phyloP scores from a whole-genome alignment of 2,329 filamentous ascomycete genomes.

The Neofusicoccum cordaticola region DNA sequence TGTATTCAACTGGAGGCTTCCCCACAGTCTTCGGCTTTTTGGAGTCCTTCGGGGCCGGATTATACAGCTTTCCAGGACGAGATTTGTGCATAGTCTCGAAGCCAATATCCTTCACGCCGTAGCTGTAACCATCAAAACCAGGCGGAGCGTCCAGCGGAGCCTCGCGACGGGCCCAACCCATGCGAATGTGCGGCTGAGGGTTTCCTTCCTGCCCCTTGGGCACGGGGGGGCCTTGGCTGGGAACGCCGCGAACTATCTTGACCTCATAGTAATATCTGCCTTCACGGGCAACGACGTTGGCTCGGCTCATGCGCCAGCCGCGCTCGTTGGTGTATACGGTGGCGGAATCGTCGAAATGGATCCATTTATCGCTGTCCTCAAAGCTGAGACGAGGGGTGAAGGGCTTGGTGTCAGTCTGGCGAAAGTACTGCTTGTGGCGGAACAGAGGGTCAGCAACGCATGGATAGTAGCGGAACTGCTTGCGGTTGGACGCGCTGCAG shows the following conservation, averaged over 20 bases:
- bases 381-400: conserved; percentile 84
- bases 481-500: conserved; percentile 58
- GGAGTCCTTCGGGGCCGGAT: conserved; percentile 35
- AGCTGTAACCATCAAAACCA: conserved; percentile 88
- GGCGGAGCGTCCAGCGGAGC: conserved; percentile 80
- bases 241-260: conserved; percentile 76
- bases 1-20: conserved; percentile 35
- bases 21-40: conserved; percentile 37
- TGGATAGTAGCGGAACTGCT: conserved; percentile 80
- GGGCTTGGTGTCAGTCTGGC: conserved; percentile 81
- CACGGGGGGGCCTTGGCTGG: conserved; percentile 43
- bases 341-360: conserved; percentile 74
- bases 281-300: conserved; percentile 85
- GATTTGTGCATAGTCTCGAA: conserved; percentile 94
- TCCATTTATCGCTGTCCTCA: conserved; percentile 82
- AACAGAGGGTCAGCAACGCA: conserved; percentile 88
- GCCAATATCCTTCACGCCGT: conserved; percentile 82
- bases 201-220: conserved; percentile 33
- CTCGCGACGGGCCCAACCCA: conserved; percentile 82
- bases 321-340: conserved; percentile 83
- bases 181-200: conserved; percentile 65
- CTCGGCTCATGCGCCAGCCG: conserved; percentile 85
- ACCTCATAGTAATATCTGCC: conserved; percentile 94
- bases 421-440: conserved; percentile 82
- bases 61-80: conserved; percentile 80